Evolutionary conservation across 1,284 basidiomycete species (phyloP).

Genomic region (Cryptococcus sp.): DNA sequence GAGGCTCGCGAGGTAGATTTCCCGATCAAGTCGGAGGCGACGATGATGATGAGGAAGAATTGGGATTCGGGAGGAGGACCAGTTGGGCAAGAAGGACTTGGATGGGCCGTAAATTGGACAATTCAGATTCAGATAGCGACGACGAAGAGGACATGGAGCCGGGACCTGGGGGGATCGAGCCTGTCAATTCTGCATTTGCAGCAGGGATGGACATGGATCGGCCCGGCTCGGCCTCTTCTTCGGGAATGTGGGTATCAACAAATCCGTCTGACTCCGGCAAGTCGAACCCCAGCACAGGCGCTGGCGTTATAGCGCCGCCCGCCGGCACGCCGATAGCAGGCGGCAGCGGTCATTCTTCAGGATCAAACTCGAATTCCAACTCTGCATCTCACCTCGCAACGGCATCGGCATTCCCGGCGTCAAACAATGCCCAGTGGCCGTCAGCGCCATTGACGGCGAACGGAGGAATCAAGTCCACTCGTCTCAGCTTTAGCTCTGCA

Average conservation of each 20-base stretch:
- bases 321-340: neutral
- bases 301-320: neutral
- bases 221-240: conserved; percentile 25
- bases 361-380: conserved; percentile 1
- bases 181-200: conserved; percentile 47
- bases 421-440: conserved; percentile 14
- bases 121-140: conserved; percentile 42
- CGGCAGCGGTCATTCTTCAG: neutral
- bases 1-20: conserved; percentile 42
- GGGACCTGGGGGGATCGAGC: conserved; percentile 19
- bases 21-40: conserved; percentile 50
- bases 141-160: conserved; percentile 42
- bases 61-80: conserved; percentile 2
- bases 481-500: conserved; percentile 27
- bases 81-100: conserved; percentile 19
- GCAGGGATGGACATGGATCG: conserved; percentile 51
- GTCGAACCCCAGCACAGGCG: conserved; percentile 18
- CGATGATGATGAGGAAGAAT: conserved; percentile 43
- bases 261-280: conserved; percentile 21
- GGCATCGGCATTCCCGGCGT: conserved; percentile 8
- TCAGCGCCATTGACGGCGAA: neutral
- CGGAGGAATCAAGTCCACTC: conserved; percentile 8
- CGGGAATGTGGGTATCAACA: conserved; percentile 8
- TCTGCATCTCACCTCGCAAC: neutral
- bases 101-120: conserved; percentile 20